Base-by-base conservation (phyloP, 1,284 basidiomycete species). In the Schizophyllum amplum region DNA sequence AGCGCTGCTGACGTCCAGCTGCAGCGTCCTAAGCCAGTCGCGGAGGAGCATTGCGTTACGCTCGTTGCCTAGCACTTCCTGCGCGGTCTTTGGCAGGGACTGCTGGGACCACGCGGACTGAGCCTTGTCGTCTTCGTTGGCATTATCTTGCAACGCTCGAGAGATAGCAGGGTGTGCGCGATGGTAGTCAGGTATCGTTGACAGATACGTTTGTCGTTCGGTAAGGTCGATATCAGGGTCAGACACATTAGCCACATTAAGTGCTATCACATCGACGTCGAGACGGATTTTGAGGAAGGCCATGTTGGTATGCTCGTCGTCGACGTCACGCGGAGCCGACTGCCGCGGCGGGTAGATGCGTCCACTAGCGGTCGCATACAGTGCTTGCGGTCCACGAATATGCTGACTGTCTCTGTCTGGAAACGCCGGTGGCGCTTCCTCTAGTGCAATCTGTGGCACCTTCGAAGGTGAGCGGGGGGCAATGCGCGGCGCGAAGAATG, bases 61-160 rank as follows among this genome's bases (percentile, higher is more conserved):
- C 67, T 91, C 85, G 67, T 96, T 97, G 7, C 91, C 92, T 0
- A 98, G 75, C 0, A 96, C 85, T 63, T 95, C 81, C 15, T 79
- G 73, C 1, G 92, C 89, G 33, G 74, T 71, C 54, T 75, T 78
- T 6, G 94, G 94, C 23, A 82, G 81, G 79, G 90, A 96, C 61
- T 81, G 86, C 53, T 90, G 85, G 27, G 79, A 74, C 92, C 93
- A 96, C 47, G 68, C 64, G 52, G 64, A 60, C 7, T 64, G 61
- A 47, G 61, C 55, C 49, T 61, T 56, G 24, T 64, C 57, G 20
- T 59, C 60, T 51, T 60, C 60, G 51, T 60, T 26, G 46, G 56
- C 33, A 24, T 60, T 55, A 24, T 62, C 59, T 49, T 71, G 63
- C 33, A 75, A 62, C 55, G 81, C 60, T 24, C 75, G 77, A 48